Base-by-base conservation (phyloP, 192 early-diverging fungal species). In the Gaertneriomyces semiglobifer region DNA sequence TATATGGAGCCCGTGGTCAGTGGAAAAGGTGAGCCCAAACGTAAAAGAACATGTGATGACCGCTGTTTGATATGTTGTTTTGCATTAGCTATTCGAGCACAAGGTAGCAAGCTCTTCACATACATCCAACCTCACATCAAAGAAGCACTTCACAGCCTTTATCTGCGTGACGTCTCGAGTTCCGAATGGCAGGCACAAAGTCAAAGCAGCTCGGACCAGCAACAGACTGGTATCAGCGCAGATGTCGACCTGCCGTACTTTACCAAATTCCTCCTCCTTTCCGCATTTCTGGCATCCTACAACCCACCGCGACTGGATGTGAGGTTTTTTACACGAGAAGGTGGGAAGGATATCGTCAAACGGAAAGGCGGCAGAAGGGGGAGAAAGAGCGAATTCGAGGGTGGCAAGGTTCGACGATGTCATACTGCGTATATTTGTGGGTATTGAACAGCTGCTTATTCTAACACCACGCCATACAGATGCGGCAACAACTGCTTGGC, bases 221-320 rank as follows among this genome's bases (percentile, higher is more conserved):
- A 12, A 50, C 48, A 18, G 18, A n/a, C 48, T 2, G 18, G 48
- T 57, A 57, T 19, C 44, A n/a, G 11, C 11, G 9, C 39, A 14
- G 70, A 43, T 66, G 52, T 62, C 19, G 73, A 71, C 40, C 67
- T 98, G 20, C 96, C 96, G 0, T 88, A 91, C 73, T 92, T 89
- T 62, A 91, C 93, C 56, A 93, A 93, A 63, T 95, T 90, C 62
- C 78, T 98, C 14, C 74, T 98, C 6, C 87, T 98, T 33, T 90
- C 96, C 0, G 81, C 90, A 5, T 98, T 89, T 68, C 54, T 98
- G 59, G 96, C 95, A 0, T 95, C 92, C 0, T 98, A 95, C 71
- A 98, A 98, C 62, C 95, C 96, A 12, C 79, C 89, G 9, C 68
- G 86, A 12, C 76, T 93, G 42, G 96, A 98, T 73, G 76, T 88